Conservation (phyloP, 129 eudicot genomes). For the Flaveria brownii region DNA sequence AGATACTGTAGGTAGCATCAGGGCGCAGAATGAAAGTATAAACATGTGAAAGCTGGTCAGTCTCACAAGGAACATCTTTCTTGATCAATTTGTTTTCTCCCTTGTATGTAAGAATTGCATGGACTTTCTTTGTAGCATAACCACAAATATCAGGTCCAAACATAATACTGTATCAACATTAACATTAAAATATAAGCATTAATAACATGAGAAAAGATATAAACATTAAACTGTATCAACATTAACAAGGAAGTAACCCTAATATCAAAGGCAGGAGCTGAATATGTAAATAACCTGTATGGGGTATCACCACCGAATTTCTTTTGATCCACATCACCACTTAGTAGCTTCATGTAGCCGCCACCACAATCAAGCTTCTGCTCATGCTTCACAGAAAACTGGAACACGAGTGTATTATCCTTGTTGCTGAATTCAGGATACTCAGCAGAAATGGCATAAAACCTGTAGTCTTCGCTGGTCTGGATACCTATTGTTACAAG, state of each 20-base stretch:
- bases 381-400: slow-evolving; percentile 84
- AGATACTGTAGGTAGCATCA: slow-evolving; percentile 93
- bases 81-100: slow-evolving; percentile 82
- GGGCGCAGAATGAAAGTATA: slow-evolving; percentile 91
- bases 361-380: slow-evolving; percentile 96
- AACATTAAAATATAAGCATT: slow-evolving; percentile 20
- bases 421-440: slow-evolving; percentile 89
- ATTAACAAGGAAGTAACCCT: too few relatives aligned
- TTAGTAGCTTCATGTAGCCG: slow-evolving; percentile 84
- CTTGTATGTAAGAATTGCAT: slow-evolving; percentile 89
- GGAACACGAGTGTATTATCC: slow-evolving; percentile 75
- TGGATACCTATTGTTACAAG: slow-evolving; percentile 62
- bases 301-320: slow-evolving; percentile 88
- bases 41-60: slow-evolving; percentile 91
- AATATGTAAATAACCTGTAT: slow-evolving; percentile 52
- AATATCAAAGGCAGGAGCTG: neutral
- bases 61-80: slow-evolving; percentile 97
- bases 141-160: slow-evolving; percentile 99
- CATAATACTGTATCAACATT: slow-evolving; percentile 67
- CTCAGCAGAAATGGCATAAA: slow-evolving; percentile 86
- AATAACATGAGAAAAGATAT: neutral
- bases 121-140: slow-evolving; percentile 89
- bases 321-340: slow-evolving; percentile 75
- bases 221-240: neutral
- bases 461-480: slow-evolving; percentile 94